Base-by-base conservation (phyloP, 2,329 filamentous ascomycete species). In the Fusarium beomiforme region DNA sequence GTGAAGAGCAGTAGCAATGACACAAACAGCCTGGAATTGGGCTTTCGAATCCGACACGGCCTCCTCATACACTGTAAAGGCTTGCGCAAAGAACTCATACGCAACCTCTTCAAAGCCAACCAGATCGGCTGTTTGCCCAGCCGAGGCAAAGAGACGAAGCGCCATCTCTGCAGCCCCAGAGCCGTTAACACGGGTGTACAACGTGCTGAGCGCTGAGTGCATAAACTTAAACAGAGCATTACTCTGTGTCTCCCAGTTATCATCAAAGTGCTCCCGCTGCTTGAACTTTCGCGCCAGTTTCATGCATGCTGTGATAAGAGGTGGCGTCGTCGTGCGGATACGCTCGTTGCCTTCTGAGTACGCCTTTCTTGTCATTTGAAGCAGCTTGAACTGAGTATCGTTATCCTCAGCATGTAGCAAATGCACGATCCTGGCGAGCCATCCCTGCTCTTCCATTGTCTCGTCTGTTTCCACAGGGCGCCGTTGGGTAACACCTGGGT, bases 1-100 rank as follows among this genome's bases (percentile, higher is more conserved):
- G 78, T 98, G 95, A 61, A 99, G 85, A 8, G 93, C 94, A 61
- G 92, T 93, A 5, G 95, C 94, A 77, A 99, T 94, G 41, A 98
- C 92, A 75, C 95, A 98, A 1, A 99, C 96, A 2, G 96, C 95
- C 83, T 99, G 96, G 85, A 98, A 99, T 80, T 99, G 96, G 17
- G 95, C 95, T 80, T 97, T 92, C 19, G 94, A 97, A 80, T 99
- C 97, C 68, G 94, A 96, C 70, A 99, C 93, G 0, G 94, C 92
- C 81, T 99, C 96, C 79, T 99, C 96, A 78, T 99, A 99, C 12
- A 98, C 94, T 0, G 95, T 98, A 76, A 99, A 99, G 1, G 96
- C 95, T 81, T 99, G 96, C 0, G 96, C 96, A 76, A 98, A 98
- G 84, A 97, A 99, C 79, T 99, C 96, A 80, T 99, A 99, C 14